phyloP scores from a whole-genome alignment of 2,329 filamentous ascomycete genomes.

The Zymoseptoria tritici region DNA sequence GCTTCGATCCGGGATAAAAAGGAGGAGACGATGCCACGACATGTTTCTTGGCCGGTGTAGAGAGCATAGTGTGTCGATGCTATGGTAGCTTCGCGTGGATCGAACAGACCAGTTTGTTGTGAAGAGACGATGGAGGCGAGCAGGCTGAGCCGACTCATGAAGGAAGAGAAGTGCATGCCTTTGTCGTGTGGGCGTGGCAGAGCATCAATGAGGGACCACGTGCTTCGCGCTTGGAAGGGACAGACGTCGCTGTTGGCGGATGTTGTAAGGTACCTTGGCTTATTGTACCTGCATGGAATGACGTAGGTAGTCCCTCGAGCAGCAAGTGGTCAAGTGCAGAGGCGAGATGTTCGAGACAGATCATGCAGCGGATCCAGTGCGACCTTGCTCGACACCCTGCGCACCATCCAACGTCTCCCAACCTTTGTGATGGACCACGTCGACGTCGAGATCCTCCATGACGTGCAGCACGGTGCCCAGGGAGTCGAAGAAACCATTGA shows the following conservation, averaged over 20 bases:
- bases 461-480: constrained; percentile 75
- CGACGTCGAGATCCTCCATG: constrained; percentile 83
- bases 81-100: constrained; percentile 53
- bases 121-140: background rate
- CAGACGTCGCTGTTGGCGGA: background rate
- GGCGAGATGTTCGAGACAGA: background rate
- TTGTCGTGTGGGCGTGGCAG: background rate
- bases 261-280: no score
- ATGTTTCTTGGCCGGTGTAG: constrained; percentile 46
- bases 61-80: constrained; percentile 50
- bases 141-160: background rate
- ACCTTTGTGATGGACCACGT: constrained; percentile 55
- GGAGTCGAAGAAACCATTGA: constrained; percentile 94
- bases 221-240: background rate
- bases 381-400: constrained; percentile 33
- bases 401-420: constrained; percentile 35
- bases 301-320: background rate
- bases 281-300: background rate
- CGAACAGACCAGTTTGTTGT: constrained; percentile 30
- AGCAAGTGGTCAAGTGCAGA: background rate
- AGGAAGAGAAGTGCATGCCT: background rate
- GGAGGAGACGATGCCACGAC: constrained; percentile 46
- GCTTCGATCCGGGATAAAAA: constrained; percentile 52
- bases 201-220: background rate
- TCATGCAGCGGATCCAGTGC: constrained; percentile 25